Conservation (phyloP, 1,284 basidiomycete species). For the Xerocomus minutiporus region DNA sequence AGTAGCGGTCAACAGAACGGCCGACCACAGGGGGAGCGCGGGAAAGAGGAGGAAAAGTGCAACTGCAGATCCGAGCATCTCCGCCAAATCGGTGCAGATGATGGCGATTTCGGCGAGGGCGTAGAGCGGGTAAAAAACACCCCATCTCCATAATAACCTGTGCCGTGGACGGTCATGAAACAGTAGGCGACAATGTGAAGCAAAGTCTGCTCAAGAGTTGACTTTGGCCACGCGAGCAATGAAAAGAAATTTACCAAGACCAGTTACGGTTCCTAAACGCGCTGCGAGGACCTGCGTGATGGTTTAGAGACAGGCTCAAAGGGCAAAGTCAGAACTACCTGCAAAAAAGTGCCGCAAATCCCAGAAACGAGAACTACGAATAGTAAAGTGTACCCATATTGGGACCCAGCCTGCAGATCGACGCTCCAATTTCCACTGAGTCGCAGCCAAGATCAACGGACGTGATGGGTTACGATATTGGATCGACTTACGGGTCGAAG, state of each 20-base stretch:
- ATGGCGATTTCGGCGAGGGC: slow-evolving; percentile 62
- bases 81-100: slow-evolving; percentile 56
- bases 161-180: slow-evolving; percentile 48
- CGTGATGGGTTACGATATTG: background rate
- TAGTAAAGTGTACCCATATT: slow-evolving; percentile 68
- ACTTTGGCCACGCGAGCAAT: background rate
- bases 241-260: slow-evolving; percentile 36
- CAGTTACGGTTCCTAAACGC: slow-evolving; percentile 47
- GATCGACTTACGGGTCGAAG: slow-evolving; percentile 46
- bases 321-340: slow-evolving; percentile 30
- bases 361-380: slow-evolving; percentile 71
- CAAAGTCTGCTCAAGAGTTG: slow-evolving; percentile 37
- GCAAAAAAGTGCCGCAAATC: slow-evolving; percentile 60
- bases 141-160: slow-evolving; percentile 47
- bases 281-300: slow-evolving; percentile 40
- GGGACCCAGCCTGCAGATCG: slow-evolving; percentile 56
- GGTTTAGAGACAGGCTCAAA: slow-evolving; percentile 2
- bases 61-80: slow-evolving; percentile 71
- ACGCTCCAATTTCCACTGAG: slow-evolving; percentile 57
- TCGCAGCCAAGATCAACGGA: background rate
- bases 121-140: slow-evolving; percentile 53
- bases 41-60: slow-evolving; percentile 73
- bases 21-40: slow-evolving; percentile 59
- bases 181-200: slow-evolving; percentile 54
- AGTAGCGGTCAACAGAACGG: slow-evolving; percentile 64